phyloP scores from a whole-genome alignment of 75 land plant genomes.

The Selaginella tamariscina region DNA sequence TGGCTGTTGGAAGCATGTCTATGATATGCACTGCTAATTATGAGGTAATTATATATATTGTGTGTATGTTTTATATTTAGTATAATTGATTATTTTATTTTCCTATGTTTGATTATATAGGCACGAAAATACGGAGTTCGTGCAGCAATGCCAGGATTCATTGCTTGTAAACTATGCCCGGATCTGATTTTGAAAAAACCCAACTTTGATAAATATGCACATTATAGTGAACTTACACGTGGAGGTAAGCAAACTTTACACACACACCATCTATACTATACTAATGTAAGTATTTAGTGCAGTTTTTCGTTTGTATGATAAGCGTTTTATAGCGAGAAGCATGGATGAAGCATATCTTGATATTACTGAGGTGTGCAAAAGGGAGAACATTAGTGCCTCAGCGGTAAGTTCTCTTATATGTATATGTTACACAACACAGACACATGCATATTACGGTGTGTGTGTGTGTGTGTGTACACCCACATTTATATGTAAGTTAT shows the following conservation, averaged over 20 bases:
- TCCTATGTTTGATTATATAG: constrained; percentile 32
- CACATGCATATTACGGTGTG: too few species aligned
- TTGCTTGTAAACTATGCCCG: constrained; percentile 67
- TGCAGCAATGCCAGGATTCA: constrained; percentile 96
- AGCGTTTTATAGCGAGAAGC: constrained; percentile 63
- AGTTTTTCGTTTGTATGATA: constrained; percentile 67
- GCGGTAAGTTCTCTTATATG: constrained; percentile 33
- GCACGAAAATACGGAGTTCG: constrained; percentile 86
- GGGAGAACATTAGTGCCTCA: constrained; percentile 29
- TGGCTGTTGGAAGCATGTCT: constrained; percentile 89
- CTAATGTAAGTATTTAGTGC: neutral
- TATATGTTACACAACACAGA: too few species aligned
- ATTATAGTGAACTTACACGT: constrained; percentile 64
- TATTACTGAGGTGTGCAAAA: constrained; percentile 52
- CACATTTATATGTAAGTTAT: neutral
- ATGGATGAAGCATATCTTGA: constrained; percentile 91
- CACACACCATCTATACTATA: too few species aligned
- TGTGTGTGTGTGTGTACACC: too few species aligned
- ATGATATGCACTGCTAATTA: constrained; percentile 92
- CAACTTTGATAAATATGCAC: constrained; percentile 64
- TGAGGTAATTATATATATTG: too few species aligned
- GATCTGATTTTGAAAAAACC: constrained; percentile 63
- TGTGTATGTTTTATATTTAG: neutral
- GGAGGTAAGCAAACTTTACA: constrained; percentile 37
- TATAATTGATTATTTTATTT: neutral